Evolutionary conservation across 129 eudicot species (phyloP).

Genomic region (Kitagawia praeruptora): DNA sequence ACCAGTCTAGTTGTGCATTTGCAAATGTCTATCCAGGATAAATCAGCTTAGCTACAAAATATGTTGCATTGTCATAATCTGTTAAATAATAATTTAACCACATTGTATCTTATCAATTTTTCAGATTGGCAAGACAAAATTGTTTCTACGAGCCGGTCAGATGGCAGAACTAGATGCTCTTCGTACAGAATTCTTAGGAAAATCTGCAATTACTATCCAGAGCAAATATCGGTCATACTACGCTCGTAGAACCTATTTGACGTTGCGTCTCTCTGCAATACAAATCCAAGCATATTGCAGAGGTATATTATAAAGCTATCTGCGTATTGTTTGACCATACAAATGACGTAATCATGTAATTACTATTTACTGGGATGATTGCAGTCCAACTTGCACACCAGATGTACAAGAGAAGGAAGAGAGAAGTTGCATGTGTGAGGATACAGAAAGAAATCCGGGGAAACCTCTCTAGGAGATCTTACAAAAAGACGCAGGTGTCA

Average conservation of each 20-base stretch:
- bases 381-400: constrained; percentile 54
- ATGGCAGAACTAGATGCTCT: constrained; percentile 89
- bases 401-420: constrained; percentile 21
- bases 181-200: constrained; percentile 63
- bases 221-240: constrained; percentile 36
- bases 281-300: constrained; percentile 56
- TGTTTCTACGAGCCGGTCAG: constrained; percentile 93
- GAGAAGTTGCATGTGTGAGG: not conserved
- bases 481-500: constrained; percentile 25
- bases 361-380: constrained; percentile 4
- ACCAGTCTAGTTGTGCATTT: not conserved
- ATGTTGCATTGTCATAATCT: not conserved
- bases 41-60: not conserved
- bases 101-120: constrained; percentile 15
- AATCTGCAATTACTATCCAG: constrained; percentile 65
- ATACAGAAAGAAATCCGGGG: not conserved
- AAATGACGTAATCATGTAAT: constrained; percentile 8
- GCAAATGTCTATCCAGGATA: not conserved
- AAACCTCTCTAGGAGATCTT: constrained; percentile 10
- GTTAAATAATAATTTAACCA: not conserved
- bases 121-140: constrained; percentile 92
- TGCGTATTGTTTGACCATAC: not conserved
- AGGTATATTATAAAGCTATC: constrained; percentile 36
- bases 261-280: constrained; percentile 38
- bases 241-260: constrained; percentile 33